Conservation (phyloP, 768 basidiomycete genomes). For the Cystobasidium ongulense region DNA sequence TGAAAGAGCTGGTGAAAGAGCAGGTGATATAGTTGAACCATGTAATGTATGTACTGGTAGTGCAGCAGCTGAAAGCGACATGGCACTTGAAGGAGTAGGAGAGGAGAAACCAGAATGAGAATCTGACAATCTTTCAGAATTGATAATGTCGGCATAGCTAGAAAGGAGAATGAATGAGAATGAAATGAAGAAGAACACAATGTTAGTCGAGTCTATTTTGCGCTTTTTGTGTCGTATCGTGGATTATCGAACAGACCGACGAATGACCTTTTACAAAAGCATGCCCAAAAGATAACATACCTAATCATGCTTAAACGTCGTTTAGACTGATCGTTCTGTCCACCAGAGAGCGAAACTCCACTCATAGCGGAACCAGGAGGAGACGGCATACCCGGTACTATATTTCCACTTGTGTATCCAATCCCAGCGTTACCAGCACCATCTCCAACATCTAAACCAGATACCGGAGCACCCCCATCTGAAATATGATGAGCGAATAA, state of each 20-base stretch:
- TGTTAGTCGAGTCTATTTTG: no score
- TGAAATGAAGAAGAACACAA: background rate
- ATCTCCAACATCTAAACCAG: background rate
- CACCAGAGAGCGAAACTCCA: background rate
- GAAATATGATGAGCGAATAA: background rate
- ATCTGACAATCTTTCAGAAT: slow-evolving; percentile 13
- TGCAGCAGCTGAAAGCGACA: background rate
- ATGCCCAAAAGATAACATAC: background rate
- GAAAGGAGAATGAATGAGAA: background rate
- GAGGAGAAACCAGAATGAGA: slow-evolving; percentile 14
- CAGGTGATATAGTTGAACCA: background rate
- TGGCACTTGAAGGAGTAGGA: slow-evolving; percentile 19
- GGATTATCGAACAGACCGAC: no score
- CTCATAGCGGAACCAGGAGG: background rate
- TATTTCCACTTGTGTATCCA: no score
- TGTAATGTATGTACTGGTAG: background rate
- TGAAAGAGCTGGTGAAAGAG: background rate
- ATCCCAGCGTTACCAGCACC: background rate
- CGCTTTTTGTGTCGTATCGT: no score
- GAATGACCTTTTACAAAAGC: no score
- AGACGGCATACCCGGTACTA: no score
- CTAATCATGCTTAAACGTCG: slow-evolving; percentile 5
- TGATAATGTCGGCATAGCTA: slow-evolving; percentile 24
- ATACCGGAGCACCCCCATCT: background rate
- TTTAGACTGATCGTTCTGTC: background rate